phyloP scores from a whole-genome alignment of 441 rosid species.

The Daphne laureola region DNA sequence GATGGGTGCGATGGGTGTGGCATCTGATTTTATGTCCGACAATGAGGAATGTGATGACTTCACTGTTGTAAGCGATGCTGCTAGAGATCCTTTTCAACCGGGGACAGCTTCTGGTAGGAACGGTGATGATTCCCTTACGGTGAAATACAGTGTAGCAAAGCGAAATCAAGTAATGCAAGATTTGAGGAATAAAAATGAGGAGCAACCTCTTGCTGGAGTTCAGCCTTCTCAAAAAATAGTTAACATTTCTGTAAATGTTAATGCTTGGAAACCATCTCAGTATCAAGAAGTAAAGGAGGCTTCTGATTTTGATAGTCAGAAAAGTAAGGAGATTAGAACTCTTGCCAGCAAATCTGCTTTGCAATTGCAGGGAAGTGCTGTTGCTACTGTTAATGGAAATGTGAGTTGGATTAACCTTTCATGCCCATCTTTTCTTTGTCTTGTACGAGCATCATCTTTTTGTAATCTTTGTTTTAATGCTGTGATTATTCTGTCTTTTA shows the following conservation, averaged over 20 bases:
- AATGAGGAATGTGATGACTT: conserved; percentile 39
- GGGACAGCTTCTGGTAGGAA: conserved; percentile 32
- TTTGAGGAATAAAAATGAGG: conserved; percentile 24
- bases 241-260: conserved; percentile 37
- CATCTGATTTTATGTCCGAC: conserved; percentile 31
- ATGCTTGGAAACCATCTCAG: conserved; percentile 40
- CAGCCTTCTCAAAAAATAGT: conserved; percentile 30
- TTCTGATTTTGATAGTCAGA: conserved; percentile 31
- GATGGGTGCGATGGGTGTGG: conserved; percentile 30
- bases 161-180: conserved; percentile 28
- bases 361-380: conserved; percentile 25
- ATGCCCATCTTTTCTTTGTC: background rate
- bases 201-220: conserved; percentile 28
- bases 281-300: conserved; percentile 35
- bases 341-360: conserved; percentile 25
- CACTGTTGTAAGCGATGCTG: conserved; percentile 23
- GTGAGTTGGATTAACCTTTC: conserved; percentile 35
- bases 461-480: conserved; percentile 3
- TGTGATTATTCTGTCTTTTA: conserved; percentile 15
- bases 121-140: conserved; percentile 29
- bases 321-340: conserved; percentile 27
- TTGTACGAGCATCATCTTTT: conserved; percentile 5
- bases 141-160: conserved; percentile 30
- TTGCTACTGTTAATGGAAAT: conserved; percentile 41
- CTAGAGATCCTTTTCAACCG: conserved; percentile 24